These are phyloP conservation scores for Blastocystis sp. DNA, from an alignment of 352 stramenopile genomes.

Conservation along the genomic window DNA sequence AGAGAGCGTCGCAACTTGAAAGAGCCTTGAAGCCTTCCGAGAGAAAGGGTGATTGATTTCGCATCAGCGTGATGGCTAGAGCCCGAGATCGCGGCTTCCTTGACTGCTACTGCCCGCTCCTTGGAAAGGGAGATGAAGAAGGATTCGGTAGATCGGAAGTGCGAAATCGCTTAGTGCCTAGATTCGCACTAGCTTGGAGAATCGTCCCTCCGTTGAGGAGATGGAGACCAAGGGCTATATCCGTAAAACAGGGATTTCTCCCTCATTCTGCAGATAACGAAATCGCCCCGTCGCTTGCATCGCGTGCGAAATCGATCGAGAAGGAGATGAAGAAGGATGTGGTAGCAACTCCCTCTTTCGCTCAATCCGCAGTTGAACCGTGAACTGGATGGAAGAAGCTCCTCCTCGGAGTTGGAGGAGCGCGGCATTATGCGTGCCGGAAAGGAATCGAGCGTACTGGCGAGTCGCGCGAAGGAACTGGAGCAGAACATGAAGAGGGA, in stretches of 20 bases:
- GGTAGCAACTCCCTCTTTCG: neutral
- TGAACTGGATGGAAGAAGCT: neutral
- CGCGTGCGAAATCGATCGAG: too few relatives aligned
- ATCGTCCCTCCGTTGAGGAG: too few relatives aligned
- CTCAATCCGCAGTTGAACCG: neutral
- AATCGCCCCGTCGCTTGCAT: too few relatives aligned
- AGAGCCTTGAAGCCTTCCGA: neutral
- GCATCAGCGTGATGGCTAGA: neutral
- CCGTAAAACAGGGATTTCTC: too few relatives aligned
- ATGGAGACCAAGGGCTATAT: too few relatives aligned
- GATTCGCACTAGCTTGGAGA: too few relatives aligned
- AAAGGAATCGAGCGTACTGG: neutral
- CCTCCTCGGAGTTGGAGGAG: slow-evolving; percentile 1
- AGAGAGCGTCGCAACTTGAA: too few relatives aligned
- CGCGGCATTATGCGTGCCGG: neutral
- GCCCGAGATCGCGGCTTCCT: neutral
- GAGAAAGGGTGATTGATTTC: neutral
- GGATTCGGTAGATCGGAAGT: neutral
- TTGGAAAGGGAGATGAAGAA: slow-evolving; percentile 46
- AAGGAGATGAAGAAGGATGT: too few relatives aligned
- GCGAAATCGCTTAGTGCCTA: too few relatives aligned
- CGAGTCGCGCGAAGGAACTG: neutral
- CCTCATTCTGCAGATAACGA: too few relatives aligned
- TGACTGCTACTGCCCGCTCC: neutral
- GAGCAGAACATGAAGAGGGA: slow-evolving; percentile 21